Percentiles rank a stretch among this genome's conserved stretches.
phyloP scores from a whole-genome alignment of 352 stramenopile species.

The Phytopythium litorale region DNA sequence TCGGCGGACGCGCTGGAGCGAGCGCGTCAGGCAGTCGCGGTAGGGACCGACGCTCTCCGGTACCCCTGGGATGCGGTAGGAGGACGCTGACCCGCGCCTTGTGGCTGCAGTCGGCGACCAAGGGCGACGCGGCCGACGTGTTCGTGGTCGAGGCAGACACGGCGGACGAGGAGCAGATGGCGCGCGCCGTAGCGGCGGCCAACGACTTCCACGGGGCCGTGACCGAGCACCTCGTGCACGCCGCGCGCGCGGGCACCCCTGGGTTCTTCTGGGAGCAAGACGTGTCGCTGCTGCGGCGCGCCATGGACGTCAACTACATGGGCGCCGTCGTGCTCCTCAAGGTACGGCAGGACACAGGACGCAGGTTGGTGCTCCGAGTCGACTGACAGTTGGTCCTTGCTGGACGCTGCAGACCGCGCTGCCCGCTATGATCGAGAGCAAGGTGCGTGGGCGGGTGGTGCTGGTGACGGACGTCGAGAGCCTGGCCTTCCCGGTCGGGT shows the following conservation, averaged over 20 bases:
- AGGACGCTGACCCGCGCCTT: neutral
- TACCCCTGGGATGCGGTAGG: neutral
- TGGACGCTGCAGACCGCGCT: slow-evolving; percentile 21
- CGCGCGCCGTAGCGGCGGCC: slow-evolving; percentile 37
- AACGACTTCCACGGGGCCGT: slow-evolving; percentile 52
- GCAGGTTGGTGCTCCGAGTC: neutral
- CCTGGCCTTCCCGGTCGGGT: slow-evolving; percentile 75
- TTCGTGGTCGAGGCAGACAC: slow-evolving; percentile 44
- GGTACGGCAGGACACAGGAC: slow-evolving; percentile 5
- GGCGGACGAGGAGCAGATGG: slow-evolving; percentile 27
- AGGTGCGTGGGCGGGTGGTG: slow-evolving; percentile 38
- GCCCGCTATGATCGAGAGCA: slow-evolving; percentile 53
- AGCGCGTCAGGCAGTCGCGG: slow-evolving; percentile 32
- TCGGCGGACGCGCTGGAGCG: slow-evolving; percentile 28
- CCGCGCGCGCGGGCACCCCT: slow-evolving; percentile 21
- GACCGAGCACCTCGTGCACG: slow-evolving; percentile 63
- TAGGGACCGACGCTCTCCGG: neutral
- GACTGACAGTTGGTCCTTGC: neutral
- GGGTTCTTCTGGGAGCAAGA: slow-evolving; percentile 60
- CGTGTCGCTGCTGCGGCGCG: slow-evolving; percentile 26
- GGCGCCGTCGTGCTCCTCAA: slow-evolving; percentile 57
- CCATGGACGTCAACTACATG: slow-evolving; percentile 64
- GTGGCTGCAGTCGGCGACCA: slow-evolving; percentile 12
- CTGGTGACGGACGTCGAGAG: slow-evolving; percentile 51
- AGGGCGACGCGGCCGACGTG: slow-evolving; percentile 13